phyloP scores from a whole-genome alignment of 2,329 filamentous ascomycete genomes.

The Tympanopsis confertula region DNA sequence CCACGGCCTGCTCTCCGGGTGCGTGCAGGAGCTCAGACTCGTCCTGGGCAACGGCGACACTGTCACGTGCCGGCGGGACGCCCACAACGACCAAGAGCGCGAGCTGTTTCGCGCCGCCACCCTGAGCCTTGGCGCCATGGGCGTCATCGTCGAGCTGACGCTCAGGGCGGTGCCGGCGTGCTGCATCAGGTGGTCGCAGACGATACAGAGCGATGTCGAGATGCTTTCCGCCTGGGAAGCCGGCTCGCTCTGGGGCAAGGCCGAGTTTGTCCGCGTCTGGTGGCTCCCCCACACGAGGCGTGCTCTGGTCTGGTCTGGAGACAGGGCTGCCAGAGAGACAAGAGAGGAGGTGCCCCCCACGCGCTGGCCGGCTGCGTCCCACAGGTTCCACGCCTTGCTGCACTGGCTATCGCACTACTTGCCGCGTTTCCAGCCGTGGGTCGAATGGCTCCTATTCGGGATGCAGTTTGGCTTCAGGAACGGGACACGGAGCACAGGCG shows the following conservation, averaged over 20 bases:
- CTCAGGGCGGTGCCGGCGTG: conserved; percentile 43
- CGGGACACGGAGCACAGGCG: background rate
- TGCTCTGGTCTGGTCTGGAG: background rate
- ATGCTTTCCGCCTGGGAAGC: background rate
- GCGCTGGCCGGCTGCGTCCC: too few relatives aligned
- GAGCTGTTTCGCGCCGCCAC: conserved; percentile 60
- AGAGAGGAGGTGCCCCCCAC: background rate
- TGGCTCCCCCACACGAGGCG: background rate
- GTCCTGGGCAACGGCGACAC: conserved; percentile 55
- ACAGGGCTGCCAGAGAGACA: background rate
- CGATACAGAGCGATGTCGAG: background rate
- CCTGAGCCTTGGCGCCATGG: conserved; percentile 55
- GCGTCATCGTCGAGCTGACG: conserved; percentile 60
- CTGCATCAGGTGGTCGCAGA: background rate
- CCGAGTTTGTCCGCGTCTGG: background rate
- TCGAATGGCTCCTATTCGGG: background rate
- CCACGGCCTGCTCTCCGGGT: conserved; percentile 55
- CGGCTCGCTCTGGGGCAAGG: background rate
- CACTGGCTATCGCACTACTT: background rate
- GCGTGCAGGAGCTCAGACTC: conserved; percentile 46
- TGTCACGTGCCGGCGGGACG: conserved; percentile 37
- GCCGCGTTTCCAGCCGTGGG: background rate
- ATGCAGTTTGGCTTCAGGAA: background rate
- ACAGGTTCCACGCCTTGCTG: too few relatives aligned
- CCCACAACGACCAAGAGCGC: conserved; percentile 31